A percentile compares a stretch with the other conserved stretches of the same genome.
These are phyloP conservation scores for Solanum clarkiae DNA, from an alignment of 257 asterid species.

Conservation along the genomic window DNA sequence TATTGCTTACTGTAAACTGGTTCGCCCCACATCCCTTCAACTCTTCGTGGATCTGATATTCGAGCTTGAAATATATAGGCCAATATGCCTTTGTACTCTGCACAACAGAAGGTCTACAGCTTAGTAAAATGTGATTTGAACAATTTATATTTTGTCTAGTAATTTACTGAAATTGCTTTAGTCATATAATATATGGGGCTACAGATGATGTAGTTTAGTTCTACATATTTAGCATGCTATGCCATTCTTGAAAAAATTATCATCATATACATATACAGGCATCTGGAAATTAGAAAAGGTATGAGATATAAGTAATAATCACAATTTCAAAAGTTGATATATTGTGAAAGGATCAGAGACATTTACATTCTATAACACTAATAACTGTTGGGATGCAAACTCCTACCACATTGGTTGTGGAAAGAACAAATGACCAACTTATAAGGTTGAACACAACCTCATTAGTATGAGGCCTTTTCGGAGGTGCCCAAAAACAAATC, in stretches of 20 bases:
- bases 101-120: background rate
- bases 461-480: too few species aligned
- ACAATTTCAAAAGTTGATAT: too few species aligned
- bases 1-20: background rate
- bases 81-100: background rate
- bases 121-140: background rate
- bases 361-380: background rate
- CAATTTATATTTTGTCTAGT: background rate
- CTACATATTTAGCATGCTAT: background rate
- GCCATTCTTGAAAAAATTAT: background rate
- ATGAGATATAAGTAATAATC: background rate
- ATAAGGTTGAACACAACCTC: too few species aligned
- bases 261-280: background rate
- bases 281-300: background rate
- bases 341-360: background rate
- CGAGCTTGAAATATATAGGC: background rate
- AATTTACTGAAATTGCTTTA: background rate
- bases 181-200: background rate
- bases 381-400: background rate
- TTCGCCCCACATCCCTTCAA: background rate
- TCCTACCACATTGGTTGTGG: too few species aligned
- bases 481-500: too few species aligned
- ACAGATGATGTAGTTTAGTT: background rate
- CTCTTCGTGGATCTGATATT: background rate
- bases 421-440: too few species aligned